Conservation (phyloP, 768 basidiomycete genomes). For the Dictyophora rubrovolvata region DNA sequence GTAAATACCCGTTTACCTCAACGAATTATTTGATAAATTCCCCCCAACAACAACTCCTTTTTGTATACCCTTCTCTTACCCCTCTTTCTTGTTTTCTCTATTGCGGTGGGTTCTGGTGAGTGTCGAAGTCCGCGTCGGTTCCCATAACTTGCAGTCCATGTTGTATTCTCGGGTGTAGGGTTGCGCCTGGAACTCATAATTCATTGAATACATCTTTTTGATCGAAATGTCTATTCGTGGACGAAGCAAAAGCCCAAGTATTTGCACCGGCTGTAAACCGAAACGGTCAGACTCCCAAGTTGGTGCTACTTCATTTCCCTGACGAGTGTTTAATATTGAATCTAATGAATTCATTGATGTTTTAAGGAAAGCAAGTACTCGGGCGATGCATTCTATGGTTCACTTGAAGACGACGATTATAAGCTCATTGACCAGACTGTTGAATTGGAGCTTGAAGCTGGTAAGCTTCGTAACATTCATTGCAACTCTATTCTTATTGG, state of each 20-base stretch:
- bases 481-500: too few species aligned
- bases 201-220: background rate
- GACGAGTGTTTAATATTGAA: background rate
- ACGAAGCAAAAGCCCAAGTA: background rate
- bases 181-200: too few species aligned
- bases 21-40: too few species aligned
- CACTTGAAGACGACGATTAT: background rate
- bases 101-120: too few species aligned
- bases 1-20: too few species aligned
- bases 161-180: too few species aligned
- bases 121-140: too few species aligned
- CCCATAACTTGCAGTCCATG: too few species aligned
- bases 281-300: background rate
- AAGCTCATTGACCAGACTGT: background rate
- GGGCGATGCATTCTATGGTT: background rate
- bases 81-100: too few species aligned
- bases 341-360: background rate
- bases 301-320: background rate
- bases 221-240: background rate
- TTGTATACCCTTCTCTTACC: too few species aligned
- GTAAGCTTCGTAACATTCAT: background rate
- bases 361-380: background rate
- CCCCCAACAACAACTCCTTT: too few species aligned
- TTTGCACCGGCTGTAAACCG: background rate
- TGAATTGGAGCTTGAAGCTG: background rate